Evolutionary conservation across 345 rosid genomes (phyloP), one percentile per base, ranked within the genome.

Genomic region (Theobroma cacao): DNA sequence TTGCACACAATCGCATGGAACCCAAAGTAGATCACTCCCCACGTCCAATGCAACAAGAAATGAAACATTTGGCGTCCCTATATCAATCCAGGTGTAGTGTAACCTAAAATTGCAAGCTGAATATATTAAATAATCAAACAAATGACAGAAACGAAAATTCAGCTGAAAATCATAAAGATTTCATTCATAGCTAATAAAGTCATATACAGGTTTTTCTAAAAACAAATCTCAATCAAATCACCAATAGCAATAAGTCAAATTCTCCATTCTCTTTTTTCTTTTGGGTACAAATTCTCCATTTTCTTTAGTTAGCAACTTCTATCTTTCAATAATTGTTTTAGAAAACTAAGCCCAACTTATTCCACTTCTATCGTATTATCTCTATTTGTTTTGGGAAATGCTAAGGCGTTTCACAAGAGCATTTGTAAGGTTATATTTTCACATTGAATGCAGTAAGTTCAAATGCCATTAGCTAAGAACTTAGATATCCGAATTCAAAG

Each of bases 11-110:
- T 94, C 89, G 76, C 98, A 94, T 24, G 98, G 97, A 82, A 94
- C 81, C 97, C 98, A 94, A 67, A 94, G 88, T 11, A 92, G 88
- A 84, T 94, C 95, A 73, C 98, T 91, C 43, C 97, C 97, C 0
- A 87, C 80, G 77, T 94, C 98, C 87, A 94, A 78, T 13, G 97
- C 98, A 78, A 94, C 95, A 43, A 94, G 93, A 85, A 91, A 94
- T 40, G 98, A 88, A 43, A 89, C 91, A 56, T 68, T 90, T 4
- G 95, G 97, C 1, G 93, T 90, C 79, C 98, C 98, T 22, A 94
- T 85, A 53, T 94, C 93, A 66, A 94, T 88, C 98, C 95, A 92
- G 40, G 89, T 85, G 79, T 92, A 94, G 75, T 94, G 95, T 41
- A 94, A 80, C 98, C 97, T 92, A 82, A 53, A 72, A 64, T 70